Base-by-base conservation (phyloP, 345 rosid genomes). In the Carallia brachiata region DNA sequence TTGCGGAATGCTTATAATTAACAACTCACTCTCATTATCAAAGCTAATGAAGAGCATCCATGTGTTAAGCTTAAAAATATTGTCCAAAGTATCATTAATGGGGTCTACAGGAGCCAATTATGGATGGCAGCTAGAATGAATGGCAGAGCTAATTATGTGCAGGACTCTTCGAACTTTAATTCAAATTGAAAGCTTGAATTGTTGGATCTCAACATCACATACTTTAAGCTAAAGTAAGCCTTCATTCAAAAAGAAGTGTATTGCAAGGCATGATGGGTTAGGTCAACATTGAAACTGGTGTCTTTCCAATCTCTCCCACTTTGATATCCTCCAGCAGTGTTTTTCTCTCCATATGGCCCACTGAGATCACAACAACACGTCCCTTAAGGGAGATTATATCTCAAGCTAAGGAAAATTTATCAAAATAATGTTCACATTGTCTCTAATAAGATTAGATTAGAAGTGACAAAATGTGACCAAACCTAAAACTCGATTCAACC, bases 171-270 rank as follows among this genome's bases (percentile, higher is more conserved):
- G 3, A 10, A 19, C 69, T 66, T 69, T 63, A 66, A 70, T 70
- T 79, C 15, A 62, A 76, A 36, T 70, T 19, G 16, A 65, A 10
- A 52, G 0, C 27, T n/a, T 40, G 66, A 65, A 27, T 60, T 36
- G 73, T 9, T 69, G 75, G 73, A 74, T 63, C 77, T 77, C 75
- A 58, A 52, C 57, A 54, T 70, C 72, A 19, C 75, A 73, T 55
- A 63, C 85, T 80, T 82, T 69, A 64, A 63, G 82, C 31, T 70
- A 69, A 84, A 84, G 86, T 83, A 74, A 75, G 63, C 71, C 62
- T 76, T 74, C 55, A 2, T 39, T 73, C 2, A 36, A 75, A 66
- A 32, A n/a, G 23, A 60, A 50, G 52, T 79, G 89, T 5, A 47
- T 48, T 66, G 50, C 75, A 81, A 74, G 85, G 37, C 36, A 54